A percentile compares a stretch with the other conserved stretches of the same genome.
Evolutionary conservation across 495 filamentous ascomycete species (phyloP).

Genomic region (Penicillium antarcticum): DNA sequence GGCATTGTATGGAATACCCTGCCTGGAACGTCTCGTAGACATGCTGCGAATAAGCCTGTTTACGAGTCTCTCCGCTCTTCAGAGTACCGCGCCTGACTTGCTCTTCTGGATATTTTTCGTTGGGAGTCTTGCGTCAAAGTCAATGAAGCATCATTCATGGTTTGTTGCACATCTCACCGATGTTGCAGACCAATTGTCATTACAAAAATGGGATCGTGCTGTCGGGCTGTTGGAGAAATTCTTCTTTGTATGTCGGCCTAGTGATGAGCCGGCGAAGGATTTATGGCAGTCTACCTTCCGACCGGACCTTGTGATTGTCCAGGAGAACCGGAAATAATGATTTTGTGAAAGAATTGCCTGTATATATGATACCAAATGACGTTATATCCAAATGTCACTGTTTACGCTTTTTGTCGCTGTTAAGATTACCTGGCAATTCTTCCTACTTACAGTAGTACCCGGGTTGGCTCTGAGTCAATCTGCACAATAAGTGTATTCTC

Average conservation of each 20-base stretch:
- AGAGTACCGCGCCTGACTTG: conserved; percentile 6
- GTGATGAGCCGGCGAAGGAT: conserved; percentile 8
- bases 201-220: conserved; percentile 10
- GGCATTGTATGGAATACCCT: conserved; percentile 11
- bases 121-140: conserved; percentile 5
- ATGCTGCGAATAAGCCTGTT: conserved; percentile 8
- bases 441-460: not conserved
- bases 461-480: conserved; percentile 1
- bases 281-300: conserved; percentile 8
- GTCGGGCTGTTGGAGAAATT: conserved; percentile 9
- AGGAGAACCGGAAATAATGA: too few relatives aligned
- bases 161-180: conserved; percentile 6
- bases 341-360: too few relatives aligned
- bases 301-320: not conserved
- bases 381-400: too few relatives aligned
- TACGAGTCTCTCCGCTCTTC: conserved; percentile 1
- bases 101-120: conserved; percentile 12
- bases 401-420: too few relatives aligned
- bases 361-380: too few relatives aligned
- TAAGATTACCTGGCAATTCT: too few relatives aligned
- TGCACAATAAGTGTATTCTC: conserved; percentile 1
- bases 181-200: not conserved
- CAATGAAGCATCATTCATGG: conserved; percentile 7
- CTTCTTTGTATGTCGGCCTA: conserved; percentile 10
- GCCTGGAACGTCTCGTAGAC: conserved; percentile 1